Percentiles rank a stretch among this genome's conserved stretches.
Evolutionary conservation across 176 grass and related monocot genomes (phyloP).

Genomic region (Eragrostis curvula): DNA sequence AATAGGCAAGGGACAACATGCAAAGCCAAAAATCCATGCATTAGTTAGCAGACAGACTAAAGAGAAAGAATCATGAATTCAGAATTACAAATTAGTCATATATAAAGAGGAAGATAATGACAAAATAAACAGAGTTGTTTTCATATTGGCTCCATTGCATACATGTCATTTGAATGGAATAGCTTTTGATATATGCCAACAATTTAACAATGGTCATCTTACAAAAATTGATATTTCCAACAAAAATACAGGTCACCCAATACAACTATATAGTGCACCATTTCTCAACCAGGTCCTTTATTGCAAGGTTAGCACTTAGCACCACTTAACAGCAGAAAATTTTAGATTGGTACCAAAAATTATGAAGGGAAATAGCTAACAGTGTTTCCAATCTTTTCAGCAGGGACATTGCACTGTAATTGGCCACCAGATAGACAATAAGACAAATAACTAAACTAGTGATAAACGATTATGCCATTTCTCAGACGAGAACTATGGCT

Average conservation of each 20-base stretch:
- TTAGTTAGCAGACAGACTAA: background rate
- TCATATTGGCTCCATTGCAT: background rate
- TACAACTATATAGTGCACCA: background rate
- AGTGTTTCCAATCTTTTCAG: background rate
- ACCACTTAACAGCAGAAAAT: background rate
- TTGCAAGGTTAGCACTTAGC: background rate
- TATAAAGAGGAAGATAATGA: background rate
- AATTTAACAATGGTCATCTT: background rate
- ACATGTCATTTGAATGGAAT: background rate
- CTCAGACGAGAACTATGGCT: background rate
- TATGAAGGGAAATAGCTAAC: background rate
- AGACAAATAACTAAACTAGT: background rate
- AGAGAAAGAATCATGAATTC: background rate
- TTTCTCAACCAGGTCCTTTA: background rate
- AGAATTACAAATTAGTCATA: background rate
- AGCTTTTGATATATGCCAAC: background rate
- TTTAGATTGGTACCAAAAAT: background rate
- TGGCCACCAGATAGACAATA: background rate
- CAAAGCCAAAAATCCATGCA: background rate
- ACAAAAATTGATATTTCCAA: background rate
- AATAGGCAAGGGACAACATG: background rate
- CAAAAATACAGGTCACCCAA: conserved; percentile 12
- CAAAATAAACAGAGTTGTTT: background rate
- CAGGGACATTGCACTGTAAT: background rate
- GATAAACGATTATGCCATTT: background rate